These are phyloP conservation scores for Pythium aquatile DNA, from an alignment of 352 stramenopile species.

Conservation along the genomic window DNA sequence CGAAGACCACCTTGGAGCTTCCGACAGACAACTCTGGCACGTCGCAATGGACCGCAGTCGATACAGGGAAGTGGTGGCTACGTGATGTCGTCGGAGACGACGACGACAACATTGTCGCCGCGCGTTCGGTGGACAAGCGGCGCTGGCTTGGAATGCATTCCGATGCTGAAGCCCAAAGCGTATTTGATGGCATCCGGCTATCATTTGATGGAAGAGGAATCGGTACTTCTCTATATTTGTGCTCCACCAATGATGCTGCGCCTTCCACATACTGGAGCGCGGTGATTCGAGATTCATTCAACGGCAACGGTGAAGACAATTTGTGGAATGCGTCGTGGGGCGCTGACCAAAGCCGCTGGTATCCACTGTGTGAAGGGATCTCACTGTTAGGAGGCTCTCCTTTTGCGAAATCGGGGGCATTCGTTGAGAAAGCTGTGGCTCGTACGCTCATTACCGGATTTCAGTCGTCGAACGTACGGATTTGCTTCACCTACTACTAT, in stretches of 20 bases:
- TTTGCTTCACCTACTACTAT: slow-evolving; percentile 69
- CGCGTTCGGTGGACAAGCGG: slow-evolving; percentile 28
- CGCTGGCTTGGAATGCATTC: slow-evolving; percentile 61
- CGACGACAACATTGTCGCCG: slow-evolving; percentile 29
- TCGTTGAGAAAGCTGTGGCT: slow-evolving; percentile 40
- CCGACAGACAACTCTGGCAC: slow-evolving; percentile 46
- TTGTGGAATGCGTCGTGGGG: slow-evolving; percentile 56
- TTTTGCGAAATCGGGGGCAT: slow-evolving; percentile 36
- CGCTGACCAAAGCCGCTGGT: slow-evolving; percentile 34
- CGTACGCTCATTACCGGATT: slow-evolving; percentile 29
- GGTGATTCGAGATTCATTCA: slow-evolving; percentile 55
- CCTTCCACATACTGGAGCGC: slow-evolving; percentile 47
- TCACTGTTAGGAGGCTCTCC: slow-evolving; percentile 41
- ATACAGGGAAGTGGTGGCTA: slow-evolving; percentile 61
- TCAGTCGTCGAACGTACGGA: slow-evolving; percentile 39
- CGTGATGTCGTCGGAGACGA: slow-evolving; percentile 40
- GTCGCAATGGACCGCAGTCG: slow-evolving; percentile 45
- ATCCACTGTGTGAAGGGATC: slow-evolving; percentile 53
- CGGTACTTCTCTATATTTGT: slow-evolving; percentile 50
- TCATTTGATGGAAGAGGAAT: slow-evolving; percentile 46
- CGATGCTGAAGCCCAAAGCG: slow-evolving; percentile 39
- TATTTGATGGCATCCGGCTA: slow-evolving; percentile 39
- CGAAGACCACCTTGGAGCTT: slow-evolving; percentile 34
- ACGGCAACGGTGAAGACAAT: slow-evolving; percentile 54
- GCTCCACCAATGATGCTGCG: slow-evolving; percentile 55